A percentile compares a stretch with the other conserved stretches of the same genome.
Evolutionary conservation across 345 rosid genomes (phyloP).

Genomic region (Murraya paniculata): DNA sequence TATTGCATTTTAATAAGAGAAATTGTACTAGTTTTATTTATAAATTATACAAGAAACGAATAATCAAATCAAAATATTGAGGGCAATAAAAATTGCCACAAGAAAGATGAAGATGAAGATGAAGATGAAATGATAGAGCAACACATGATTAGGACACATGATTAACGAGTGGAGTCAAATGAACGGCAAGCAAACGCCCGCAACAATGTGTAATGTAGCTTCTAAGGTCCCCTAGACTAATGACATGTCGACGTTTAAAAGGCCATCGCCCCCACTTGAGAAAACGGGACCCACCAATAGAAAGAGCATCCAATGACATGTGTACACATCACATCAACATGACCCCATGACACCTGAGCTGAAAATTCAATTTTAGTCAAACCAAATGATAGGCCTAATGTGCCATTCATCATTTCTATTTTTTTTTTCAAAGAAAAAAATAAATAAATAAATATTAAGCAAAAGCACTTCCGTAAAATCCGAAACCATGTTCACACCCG

Average conservation of each 20-base stretch:
- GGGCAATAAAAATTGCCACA: neutral
- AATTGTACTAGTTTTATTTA: no score
- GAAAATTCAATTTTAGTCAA: slow-evolving; percentile 8
- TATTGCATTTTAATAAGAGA: no score
- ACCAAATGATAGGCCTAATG: neutral
- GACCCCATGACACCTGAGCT: neutral
- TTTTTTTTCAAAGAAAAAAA: neutral
- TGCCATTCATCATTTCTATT: neutral
- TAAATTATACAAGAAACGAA: no score
- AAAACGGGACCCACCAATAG: neutral
- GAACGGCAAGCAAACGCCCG: slow-evolving; percentile 28
- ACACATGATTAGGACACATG: slow-evolving; percentile 12
- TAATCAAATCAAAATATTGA: no score
- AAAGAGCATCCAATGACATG: slow-evolving; percentile 17
- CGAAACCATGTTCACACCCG: neutral
- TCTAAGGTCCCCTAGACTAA: slow-evolving; percentile 16
- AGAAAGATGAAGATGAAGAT: neutral
- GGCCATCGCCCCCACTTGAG: neutral
- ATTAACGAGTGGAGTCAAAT: slow-evolving; percentile 23
- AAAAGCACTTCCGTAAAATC: no score
- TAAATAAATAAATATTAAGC: neutral
- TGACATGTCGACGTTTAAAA: neutral
- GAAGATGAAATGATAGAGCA: neutral
- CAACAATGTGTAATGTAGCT: slow-evolving; percentile 9
- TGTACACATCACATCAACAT: slow-evolving; percentile 8